Evolutionary conservation across 192 early-diverging fungal genomes (phyloP).

Genomic region (Phycomyces blakesleeanus): DNA sequence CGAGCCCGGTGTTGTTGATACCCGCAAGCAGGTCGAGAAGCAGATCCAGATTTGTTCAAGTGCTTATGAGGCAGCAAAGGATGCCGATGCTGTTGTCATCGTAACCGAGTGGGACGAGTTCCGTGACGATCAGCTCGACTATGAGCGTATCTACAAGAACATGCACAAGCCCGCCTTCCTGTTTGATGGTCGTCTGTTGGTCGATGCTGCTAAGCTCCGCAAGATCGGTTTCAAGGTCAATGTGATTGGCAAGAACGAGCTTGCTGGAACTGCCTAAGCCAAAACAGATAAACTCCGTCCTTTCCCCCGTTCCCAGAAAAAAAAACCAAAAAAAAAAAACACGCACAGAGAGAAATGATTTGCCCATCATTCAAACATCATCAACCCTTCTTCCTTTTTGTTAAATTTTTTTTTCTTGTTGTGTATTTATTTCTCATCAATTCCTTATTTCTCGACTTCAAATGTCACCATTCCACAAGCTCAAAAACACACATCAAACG

Average conservation of each 20-base stretch:
- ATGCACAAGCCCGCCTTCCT: slow-evolving; percentile 86
- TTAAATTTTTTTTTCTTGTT: no score
- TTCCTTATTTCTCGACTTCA: no score
- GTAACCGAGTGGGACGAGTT: slow-evolving; percentile 93
- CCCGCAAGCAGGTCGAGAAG: slow-evolving; percentile 49
- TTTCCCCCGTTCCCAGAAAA: no score
- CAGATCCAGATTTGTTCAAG: slow-evolving; percentile 55
- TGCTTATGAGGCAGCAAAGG: slow-evolving; percentile 68
- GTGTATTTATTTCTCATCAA: no score
- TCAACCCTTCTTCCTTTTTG: no score
- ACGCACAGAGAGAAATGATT: no score
- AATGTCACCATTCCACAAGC: no score
- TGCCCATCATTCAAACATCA: no score
- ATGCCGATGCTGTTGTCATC: slow-evolving; percentile 75
- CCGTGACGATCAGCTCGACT: slow-evolving; percentile 62
- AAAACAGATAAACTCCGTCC: background rate
- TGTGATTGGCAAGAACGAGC: slow-evolving; percentile 60
- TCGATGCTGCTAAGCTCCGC: slow-evolving; percentile 60
- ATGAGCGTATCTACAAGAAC: slow-evolving; percentile 52
- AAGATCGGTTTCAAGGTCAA: slow-evolving; percentile 77
- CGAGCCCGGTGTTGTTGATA: slow-evolving; percentile 51
- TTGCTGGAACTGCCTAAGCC: slow-evolving; percentile 16
- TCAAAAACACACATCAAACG: no score
- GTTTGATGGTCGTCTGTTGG: slow-evolving; percentile 87
- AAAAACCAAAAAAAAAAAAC: no score